Evolutionary conservation across 176 grass and related monocot species (phyloP).

Genomic region (Carex pumila): DNA sequence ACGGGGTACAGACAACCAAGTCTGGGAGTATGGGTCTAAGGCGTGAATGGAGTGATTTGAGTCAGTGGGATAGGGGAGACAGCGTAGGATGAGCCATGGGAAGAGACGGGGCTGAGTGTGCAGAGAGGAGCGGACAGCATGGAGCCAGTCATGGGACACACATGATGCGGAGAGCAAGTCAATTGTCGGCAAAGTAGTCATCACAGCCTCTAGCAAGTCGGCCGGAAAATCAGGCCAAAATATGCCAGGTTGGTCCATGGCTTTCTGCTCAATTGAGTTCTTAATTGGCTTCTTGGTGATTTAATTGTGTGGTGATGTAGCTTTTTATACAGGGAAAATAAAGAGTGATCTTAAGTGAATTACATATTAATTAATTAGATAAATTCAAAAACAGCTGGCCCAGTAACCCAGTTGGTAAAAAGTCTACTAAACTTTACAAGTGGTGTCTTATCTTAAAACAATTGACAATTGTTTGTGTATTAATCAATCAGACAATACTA

Average conservation of each 20-base stretch:
- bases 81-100: constrained; percentile 63
- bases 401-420: not conserved
- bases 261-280: not conserved
- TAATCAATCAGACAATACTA: no score
- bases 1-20: constrained; percentile 32
- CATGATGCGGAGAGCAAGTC: constrained; percentile 50
- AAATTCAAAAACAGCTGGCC: not conserved
- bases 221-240: constrained; percentile 38
- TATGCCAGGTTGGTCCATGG: not conserved
- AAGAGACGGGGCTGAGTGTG: constrained; percentile 32
- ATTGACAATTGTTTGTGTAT: no score
- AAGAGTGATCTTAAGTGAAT: not conserved
- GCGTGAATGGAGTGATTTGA: not conserved
- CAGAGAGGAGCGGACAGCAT: constrained; percentile 47
- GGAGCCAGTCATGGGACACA: constrained; percentile 66
- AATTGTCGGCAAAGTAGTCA: constrained; percentile 33
- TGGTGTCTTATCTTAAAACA: no score
- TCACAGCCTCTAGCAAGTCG: constrained; percentile 69
- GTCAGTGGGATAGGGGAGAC: not conserved
- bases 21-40: constrained; percentile 48
- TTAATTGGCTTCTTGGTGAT: no score
- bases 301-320: not conserved
- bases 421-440: not conserved
- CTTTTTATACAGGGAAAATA: not conserved
- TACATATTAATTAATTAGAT: not conserved